Percentiles rank a stretch among this genome's conserved stretches.
Conservation (phyloP, 129 eudicot genomes). For the Heracleum sosnowskyi region DNA sequence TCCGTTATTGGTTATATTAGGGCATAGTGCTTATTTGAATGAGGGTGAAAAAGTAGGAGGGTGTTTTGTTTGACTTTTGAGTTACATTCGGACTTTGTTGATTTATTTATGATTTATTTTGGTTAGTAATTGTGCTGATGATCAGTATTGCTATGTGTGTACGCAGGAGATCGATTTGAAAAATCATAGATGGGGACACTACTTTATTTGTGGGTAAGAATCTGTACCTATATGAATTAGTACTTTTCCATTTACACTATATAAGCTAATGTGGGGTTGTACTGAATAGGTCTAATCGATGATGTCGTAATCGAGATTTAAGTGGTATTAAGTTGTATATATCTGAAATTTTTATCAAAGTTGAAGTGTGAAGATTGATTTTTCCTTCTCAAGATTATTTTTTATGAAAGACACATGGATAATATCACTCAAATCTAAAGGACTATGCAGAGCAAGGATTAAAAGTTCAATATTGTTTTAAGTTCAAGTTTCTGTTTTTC, state of each 20-base stretch:
- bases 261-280: too few species aligned
- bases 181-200: conserved; percentile 98
- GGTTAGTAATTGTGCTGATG: background rate
- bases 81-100: background rate
- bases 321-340: background rate
- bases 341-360: background rate
- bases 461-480: background rate
- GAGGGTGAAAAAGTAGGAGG: background rate
- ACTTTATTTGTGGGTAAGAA: conserved; percentile 92
- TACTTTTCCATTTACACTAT: background rate
- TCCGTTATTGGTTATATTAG: background rate
- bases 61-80: background rate
- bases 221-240: background rate
- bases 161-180: conserved; percentile 84
- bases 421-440: background rate
- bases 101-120: background rate
- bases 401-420: too few species aligned
- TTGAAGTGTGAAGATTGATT: background rate
- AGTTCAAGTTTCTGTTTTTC: background rate
- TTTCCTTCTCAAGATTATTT: background rate
- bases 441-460: background rate
- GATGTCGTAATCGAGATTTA: background rate
- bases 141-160: background rate
- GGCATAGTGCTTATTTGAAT: background rate
- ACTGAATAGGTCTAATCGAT: background rate